A percentile compares a stretch with the other conserved stretches of the same genome.
phyloP scores from a whole-genome alignment of 805 yeast genomes.

The Wickerhamomyces silvicola region DNA sequence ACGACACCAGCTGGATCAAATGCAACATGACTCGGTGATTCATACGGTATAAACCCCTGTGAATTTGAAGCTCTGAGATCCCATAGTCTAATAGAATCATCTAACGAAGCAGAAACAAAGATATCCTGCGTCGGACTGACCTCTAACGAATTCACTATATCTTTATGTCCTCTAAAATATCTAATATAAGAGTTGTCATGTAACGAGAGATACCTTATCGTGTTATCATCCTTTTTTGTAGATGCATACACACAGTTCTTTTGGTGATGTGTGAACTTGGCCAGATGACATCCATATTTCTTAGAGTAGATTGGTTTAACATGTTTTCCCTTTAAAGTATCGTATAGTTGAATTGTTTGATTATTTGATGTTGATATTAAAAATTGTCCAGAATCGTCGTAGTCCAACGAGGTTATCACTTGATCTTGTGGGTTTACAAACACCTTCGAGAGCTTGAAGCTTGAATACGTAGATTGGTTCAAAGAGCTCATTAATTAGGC shows the following conservation, averaged over 20 bases:
- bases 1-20: constrained; percentile 83
- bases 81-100: constrained; percentile 82
- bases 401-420: constrained; percentile 64
- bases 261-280: constrained; percentile 72
- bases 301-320: constrained; percentile 68
- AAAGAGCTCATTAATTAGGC: constrained; percentile 3
- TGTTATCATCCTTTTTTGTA: constrained; percentile 67
- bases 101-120: constrained; percentile 63
- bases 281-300: constrained; percentile 88
- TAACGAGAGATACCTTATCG: constrained; percentile 68
- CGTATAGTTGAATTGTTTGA: constrained; percentile 80
- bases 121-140: constrained; percentile 64
- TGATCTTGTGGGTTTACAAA: constrained; percentile 42
- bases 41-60: constrained; percentile 53
- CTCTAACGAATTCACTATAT: constrained; percentile 64
- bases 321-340: constrained; percentile 61
- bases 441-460: constrained; percentile 39
- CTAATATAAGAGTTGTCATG: constrained; percentile 75
- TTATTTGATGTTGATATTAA: constrained; percentile 73
- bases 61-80: constrained; percentile 66
- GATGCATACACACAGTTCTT: constrained; percentile 76
- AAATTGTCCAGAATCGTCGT: constrained; percentile 77
- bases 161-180: constrained; percentile 84
- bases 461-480: constrained; percentile 19
- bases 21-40: constrained; percentile 52